Evolutionary conservation across 2,329 filamentous ascomycete genomes (phyloP).

Genomic region (Microascus cirrosus): DNA sequence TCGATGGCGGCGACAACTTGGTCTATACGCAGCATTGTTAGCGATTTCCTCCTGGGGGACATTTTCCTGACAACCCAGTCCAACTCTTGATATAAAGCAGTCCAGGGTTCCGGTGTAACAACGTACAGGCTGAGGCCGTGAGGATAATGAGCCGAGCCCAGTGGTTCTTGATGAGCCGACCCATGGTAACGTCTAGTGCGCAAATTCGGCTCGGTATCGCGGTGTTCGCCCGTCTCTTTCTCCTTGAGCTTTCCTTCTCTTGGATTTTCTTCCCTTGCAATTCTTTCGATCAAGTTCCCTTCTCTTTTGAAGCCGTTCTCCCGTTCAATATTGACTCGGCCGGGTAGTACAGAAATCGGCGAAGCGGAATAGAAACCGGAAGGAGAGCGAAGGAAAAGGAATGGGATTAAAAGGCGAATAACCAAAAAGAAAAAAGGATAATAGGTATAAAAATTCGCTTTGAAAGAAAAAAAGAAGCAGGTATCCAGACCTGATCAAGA

Average conservation of each 20-base stretch:
- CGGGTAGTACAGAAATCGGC: neutral
- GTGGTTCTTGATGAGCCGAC: conserved; percentile 98
- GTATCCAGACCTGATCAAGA: conserved; percentile 41
- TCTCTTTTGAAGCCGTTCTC: neutral
- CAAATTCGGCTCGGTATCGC: neutral
- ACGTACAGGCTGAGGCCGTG: conserved; percentile 66
- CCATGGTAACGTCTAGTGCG: conserved; percentile 51
- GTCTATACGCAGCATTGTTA: conserved; percentile 38
- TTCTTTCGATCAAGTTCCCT: neutral
- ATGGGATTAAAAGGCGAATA: conserved; percentile 7
- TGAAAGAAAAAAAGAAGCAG: conserved; percentile 20
- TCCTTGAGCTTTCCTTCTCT: neutral
- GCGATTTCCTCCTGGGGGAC: neutral
- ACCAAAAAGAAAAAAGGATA: conserved; percentile 7
- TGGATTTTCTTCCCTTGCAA: neutral
- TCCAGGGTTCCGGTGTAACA: neutral
- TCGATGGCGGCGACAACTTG: conserved; percentile 76
- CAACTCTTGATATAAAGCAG: neutral
- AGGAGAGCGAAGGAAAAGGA: conserved; percentile 9
- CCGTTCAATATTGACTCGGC: too few relatives aligned
- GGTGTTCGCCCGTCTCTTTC: neutral
- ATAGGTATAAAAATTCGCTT: too few relatives aligned
- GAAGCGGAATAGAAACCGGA: conserved; percentile 7
- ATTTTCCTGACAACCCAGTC: neutral
- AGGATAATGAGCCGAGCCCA: conserved; percentile 92